These are phyloP conservation scores for Leccinum subtestaceum DNA, from an alignment of 768 basidiomycete species.

Conservation along the genomic window DNA sequence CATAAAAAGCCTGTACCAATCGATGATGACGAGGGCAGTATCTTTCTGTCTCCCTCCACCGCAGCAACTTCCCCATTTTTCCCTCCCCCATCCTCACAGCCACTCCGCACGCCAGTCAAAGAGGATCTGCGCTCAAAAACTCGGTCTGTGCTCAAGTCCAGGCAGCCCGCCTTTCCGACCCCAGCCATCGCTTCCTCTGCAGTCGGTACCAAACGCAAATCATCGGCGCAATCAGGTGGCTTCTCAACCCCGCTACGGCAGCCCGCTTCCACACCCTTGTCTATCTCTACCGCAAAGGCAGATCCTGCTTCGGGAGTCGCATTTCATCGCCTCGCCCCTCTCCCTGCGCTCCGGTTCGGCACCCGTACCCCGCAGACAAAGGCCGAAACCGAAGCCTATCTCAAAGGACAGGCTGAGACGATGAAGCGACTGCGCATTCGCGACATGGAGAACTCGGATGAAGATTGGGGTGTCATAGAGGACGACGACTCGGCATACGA, in stretches of 20 bases:
- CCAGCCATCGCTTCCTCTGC: conserved; percentile 33
- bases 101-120: conserved; percentile 63
- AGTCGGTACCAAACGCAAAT: conserved; percentile 67
- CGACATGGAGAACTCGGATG: conserved; percentile 49
- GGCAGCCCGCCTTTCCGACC: conserved; percentile 18
- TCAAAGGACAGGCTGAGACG: conserved; percentile 59
- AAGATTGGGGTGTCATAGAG: conserved; percentile 41
- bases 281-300: conserved; percentile 34
- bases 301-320: conserved; percentile 34
- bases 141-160: conserved; percentile 41
- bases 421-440: conserved; percentile 58
- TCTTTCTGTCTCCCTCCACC: conserved; percentile 53
- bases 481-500: conserved; percentile 55
- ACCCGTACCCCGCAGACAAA: conserved; percentile 33
- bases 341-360: conserved; percentile 31
- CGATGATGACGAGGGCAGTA: conserved; percentile 56
- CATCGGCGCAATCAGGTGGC: conserved; percentile 41
- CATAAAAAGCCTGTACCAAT: conserved; percentile 27
- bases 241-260: conserved; percentile 57
- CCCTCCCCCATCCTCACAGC: conserved; percentile 43
- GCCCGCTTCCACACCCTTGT: conserved; percentile 39
- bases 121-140: conserved; percentile 38
- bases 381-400: conserved; percentile 35
- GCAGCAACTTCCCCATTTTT: conserved; percentile 40
- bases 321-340: conserved; percentile 36